A percentile compares a stretch with the other conserved stretches of the same genome.
Evolutionary conservation across 805 yeast genomes (phyloP).

Genomic region (Candida gorgasii): DNA sequence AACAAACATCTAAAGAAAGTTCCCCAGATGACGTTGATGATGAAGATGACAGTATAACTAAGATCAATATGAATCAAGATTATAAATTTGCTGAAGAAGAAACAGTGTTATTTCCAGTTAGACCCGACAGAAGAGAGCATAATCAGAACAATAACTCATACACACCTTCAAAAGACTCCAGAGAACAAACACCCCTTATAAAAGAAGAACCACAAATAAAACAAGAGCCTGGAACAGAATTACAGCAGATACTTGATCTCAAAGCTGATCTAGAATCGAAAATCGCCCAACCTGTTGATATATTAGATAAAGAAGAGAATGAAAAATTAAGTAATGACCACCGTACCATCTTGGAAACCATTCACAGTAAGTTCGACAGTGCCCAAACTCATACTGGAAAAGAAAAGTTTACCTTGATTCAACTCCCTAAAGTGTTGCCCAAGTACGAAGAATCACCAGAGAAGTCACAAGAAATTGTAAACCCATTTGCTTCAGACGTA

Average conservation of each 20-base stretch:
- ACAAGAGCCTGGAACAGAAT: conserved; percentile 33
- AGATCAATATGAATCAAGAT: conserved; percentile 65
- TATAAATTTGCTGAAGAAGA: conserved; percentile 54
- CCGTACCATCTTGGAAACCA: conserved; percentile 26
- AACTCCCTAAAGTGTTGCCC: conserved; percentile 51
- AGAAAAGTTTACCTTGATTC: conserved; percentile 40
- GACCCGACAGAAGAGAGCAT: conserved; percentile 59
- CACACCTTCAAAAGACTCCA: conserved; percentile 15
- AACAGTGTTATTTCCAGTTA: conserved; percentile 64
- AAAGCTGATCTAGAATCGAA: conserved; percentile 31
- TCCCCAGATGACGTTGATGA: conserved; percentile 16
- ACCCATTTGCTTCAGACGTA: conserved; percentile 2
- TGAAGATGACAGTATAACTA: conserved; percentile 45
- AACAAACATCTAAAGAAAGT: neutral
- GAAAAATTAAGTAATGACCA: conserved; percentile 34
- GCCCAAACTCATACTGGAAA: conserved; percentile 13
- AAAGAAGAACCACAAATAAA: conserved; percentile 25
- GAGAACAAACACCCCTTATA: conserved; percentile 11
- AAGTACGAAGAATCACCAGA: conserved; percentile 21
- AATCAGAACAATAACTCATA: conserved; percentile 20
- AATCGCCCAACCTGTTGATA: conserved; percentile 28
- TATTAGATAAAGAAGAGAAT: conserved; percentile 31
- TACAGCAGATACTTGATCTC: conserved; percentile 23
- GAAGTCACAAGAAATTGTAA: conserved; percentile 7
- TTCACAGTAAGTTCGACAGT: conserved; percentile 24